A percentile compares a stretch with the other conserved stretches of the same genome.
Conservation (phyloP, 1,284 basidiomycete genomes). For the Meira nashicola region DNA sequence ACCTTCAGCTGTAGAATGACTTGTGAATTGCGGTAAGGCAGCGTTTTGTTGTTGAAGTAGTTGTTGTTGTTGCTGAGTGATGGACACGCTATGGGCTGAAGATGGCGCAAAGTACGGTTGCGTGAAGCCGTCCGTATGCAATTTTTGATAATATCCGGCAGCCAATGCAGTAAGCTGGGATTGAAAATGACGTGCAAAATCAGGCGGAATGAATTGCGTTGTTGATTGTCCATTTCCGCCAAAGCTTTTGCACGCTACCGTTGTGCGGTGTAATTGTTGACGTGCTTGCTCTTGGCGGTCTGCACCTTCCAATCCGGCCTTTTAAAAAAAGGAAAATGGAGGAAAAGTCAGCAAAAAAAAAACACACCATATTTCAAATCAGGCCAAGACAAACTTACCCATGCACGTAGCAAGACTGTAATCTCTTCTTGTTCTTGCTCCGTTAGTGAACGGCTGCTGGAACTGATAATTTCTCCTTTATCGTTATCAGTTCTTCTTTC, state of each 20-base stretch:
- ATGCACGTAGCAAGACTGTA: conserved; percentile 2
- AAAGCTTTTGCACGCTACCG: conserved; percentile 23
- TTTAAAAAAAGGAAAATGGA: conserved; percentile 19
- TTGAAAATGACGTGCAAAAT: conserved; percentile 47
- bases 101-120: conserved; percentile 21
- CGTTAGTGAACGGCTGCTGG: not conserved
- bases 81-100: not conserved
- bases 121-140: conserved; percentile 33
- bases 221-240: conserved; percentile 14
- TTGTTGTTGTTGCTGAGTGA: not conserved
- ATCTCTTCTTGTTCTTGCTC: conserved; percentile 12
- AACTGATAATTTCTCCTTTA: not conserved
- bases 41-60: not conserved
- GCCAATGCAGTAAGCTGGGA: conserved; percentile 42
- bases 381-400: conserved; percentile 5
- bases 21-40: not conserved
- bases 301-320: conserved; percentile 47
- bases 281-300: conserved; percentile 37
- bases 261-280: conserved; percentile 28
- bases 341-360: not conserved
- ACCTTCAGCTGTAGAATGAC: conserved; percentile 14
- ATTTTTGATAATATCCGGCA: conserved; percentile 39
- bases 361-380: too few species aligned
- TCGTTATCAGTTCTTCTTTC: conserved; percentile 3
- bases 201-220: conserved; percentile 38